A percentile compares a stretch with the other conserved stretches of the same genome.
Evolutionary conservation across 176 grass and related monocot species (phyloP).

Genomic region (Olyra latifolia): DNA sequence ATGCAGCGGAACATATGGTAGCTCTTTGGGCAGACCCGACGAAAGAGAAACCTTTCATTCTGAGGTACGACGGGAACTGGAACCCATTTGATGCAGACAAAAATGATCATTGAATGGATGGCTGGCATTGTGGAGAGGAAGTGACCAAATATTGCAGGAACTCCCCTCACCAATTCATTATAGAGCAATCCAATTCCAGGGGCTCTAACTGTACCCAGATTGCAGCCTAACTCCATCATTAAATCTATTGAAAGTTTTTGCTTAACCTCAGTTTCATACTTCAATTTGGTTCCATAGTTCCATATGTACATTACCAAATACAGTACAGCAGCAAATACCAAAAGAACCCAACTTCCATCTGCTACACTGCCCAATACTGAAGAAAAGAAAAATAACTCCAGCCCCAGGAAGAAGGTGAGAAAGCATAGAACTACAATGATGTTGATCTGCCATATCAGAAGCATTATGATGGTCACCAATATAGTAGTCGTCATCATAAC

Average conservation of each 20-base stretch:
- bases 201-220: slow-evolving; percentile 88
- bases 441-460: slow-evolving; percentile 98
- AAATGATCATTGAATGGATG: slow-evolving; percentile 97
- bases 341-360: slow-evolving; percentile 95
- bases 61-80: slow-evolving; percentile 94
- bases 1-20: slow-evolving; percentile 99
- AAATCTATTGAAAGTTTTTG: slow-evolving; percentile 93
- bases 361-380: slow-evolving; percentile 76
- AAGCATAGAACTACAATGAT: slow-evolving; percentile 86
- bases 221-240: slow-evolving; percentile 76
- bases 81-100: slow-evolving; percentile 99
- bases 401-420: slow-evolving; percentile 67
- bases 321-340: slow-evolving; percentile 77
- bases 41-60: slow-evolving; percentile 95
- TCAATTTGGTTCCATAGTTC: slow-evolving; percentile 97
- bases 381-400: slow-evolving; percentile 94
- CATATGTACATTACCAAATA: slow-evolving; percentile 92
- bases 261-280: slow-evolving; percentile 97
- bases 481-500: slow-evolving; percentile 98
- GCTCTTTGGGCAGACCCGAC: slow-evolving; percentile 83
- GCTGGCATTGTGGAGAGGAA: slow-evolving; percentile 94
- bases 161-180: slow-evolving; percentile 90
- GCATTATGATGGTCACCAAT: slow-evolving; percentile 96
- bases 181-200: slow-evolving; percentile 97
- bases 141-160: slow-evolving; percentile 93